Evolutionary conservation across 768 basidiomycete species (phyloP), one percentile per base, ranked within the genome.

Genomic region (Tylopilus sp.): DNA sequence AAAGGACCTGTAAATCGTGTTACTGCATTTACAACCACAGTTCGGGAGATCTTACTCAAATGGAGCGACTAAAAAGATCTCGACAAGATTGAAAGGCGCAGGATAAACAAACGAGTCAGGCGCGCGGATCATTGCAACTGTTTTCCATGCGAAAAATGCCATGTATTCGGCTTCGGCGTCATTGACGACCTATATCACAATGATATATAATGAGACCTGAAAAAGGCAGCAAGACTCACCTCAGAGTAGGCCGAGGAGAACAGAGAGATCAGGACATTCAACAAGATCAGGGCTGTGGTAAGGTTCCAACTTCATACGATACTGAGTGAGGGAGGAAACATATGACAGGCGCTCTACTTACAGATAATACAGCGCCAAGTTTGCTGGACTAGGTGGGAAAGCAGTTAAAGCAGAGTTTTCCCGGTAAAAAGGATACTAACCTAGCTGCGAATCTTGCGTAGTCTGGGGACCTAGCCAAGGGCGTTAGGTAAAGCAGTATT

Each of bases 221-320:
- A 21, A 34, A 21, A 19, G 16, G 16, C 34, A 13, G 25, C 3
- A 40, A 24, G n/a, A 72, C 79, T 67, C 50, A 90, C 92, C 61
- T 94, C 93, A 12, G 86, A 83, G 63, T 96, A 96, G 1, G 93
- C 92, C 45, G 92, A 91, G 17, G 93, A 85, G 68, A 97, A 97
- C 61, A 98, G 73, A n/a, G 94, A 97, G 61, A 98, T 93, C 63
- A 98, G 78, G 64, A 98, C 85, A 66, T 98, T 98, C 67, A 97
- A 81, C 45, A 97, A 78, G 49, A 98, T 81, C 45, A 97, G 79
- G 17, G 83, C 87, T 3, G 90, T 87, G 21, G 85, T 79, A 49
- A 91, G 80, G 71, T 86, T 92, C 92, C 92, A 95, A 40, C 86
- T 87, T 42, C 43, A 45, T 13, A 30, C 29, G 42, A 30, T 24